phyloP scores from a whole-genome alignment of 2,329 filamentous ascomycete genomes.

The Geosmithia morbida region DNA sequence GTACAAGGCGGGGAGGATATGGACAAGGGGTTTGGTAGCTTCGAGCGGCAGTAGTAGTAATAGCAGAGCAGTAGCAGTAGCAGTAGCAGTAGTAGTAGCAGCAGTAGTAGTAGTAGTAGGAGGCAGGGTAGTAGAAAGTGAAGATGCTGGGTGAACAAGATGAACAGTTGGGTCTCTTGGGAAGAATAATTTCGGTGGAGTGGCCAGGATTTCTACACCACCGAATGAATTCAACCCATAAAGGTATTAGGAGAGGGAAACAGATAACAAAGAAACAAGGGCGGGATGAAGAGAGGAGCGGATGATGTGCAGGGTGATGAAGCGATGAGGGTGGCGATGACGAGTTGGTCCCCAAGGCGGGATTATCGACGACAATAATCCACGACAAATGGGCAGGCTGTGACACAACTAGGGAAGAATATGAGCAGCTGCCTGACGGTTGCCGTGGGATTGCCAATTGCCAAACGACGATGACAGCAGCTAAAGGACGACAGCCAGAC shows the following conservation, averaged over 20 bases:
- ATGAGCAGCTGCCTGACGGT: no score
- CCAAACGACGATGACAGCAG: no score
- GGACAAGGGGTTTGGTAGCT: neutral
- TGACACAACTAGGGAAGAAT: no score
- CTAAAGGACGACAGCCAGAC: no score
- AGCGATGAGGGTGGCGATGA: neutral
- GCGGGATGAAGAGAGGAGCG: neutral
- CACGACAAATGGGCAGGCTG: neutral
- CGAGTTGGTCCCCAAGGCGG: neutral
- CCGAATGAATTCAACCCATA: neutral
- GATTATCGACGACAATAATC: neutral
- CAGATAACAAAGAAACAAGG: neutral
- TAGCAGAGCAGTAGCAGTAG: constrained; percentile 2
- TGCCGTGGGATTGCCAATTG: no score
- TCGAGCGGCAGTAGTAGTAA: neutral
- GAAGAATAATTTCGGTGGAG: neutral
- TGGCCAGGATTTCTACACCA: neutral
- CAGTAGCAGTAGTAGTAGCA: neutral
- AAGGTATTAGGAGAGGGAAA: neutral
- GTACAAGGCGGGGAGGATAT: neutral
- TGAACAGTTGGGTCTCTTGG: neutral
- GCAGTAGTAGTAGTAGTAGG: neutral
- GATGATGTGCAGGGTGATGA: neutral
- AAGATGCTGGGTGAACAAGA: neutral
- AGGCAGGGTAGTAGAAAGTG: neutral